Evolutionary conservation across 163 green algal genomes (phyloP).

Genomic region (Smithsoniella earleae): DNA sequence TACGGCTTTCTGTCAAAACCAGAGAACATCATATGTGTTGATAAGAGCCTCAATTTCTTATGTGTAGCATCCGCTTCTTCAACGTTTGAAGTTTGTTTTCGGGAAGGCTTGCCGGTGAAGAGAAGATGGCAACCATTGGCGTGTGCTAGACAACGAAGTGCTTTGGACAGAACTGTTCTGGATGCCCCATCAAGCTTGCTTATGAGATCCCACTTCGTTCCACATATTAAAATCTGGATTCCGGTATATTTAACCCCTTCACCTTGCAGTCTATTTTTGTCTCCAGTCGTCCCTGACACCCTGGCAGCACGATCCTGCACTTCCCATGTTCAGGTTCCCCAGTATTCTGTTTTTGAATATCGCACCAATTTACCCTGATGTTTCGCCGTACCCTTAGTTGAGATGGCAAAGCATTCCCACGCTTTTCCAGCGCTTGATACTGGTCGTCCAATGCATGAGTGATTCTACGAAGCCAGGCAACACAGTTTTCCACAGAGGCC

Average conservation of each 20-base stretch:
- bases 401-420: neutral
- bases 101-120: neutral
- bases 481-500: neutral
- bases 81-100: neutral
- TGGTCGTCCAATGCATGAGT: constrained; percentile 6
- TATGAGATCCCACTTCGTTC: constrained; percentile 13
- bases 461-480: neutral
- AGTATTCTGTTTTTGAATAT: no score
- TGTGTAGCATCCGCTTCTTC: neutral
- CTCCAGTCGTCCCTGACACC: neutral
- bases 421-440: constrained; percentile 9
- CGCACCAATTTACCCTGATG: no score
- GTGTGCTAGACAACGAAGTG: constrained; percentile 1
- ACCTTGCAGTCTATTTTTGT: neutral
- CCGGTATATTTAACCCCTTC: constrained; percentile 11
- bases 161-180: neutral
- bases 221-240: neutral
- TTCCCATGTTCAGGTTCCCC: no score
- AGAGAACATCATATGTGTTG: constrained; percentile 20
- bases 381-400: constrained; percentile 4
- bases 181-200: neutral
- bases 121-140: neutral
- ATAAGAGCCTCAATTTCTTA: neutral
- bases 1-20: constrained; percentile 2
- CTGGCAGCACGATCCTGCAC: neutral